A percentile compares a stretch with the other conserved stretches of the same genome.
Evolutionary conservation across 179 eudicot genomes (phyloP).

Genomic region (Silene vulgaris): DNA sequence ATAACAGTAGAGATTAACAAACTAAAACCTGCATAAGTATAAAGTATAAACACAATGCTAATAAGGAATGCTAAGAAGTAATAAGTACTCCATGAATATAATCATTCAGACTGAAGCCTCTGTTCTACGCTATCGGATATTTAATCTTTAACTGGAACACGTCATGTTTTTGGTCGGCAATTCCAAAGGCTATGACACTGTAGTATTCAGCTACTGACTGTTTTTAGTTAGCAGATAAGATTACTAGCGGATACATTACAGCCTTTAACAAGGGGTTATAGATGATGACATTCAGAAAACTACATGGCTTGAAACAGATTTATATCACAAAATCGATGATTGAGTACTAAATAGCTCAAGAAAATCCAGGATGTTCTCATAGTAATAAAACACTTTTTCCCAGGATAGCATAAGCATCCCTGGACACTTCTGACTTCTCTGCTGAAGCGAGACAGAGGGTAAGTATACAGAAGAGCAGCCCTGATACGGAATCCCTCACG

Average conservation of each 20-base stretch:
- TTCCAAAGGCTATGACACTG: background rate
- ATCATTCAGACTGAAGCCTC: background rate
- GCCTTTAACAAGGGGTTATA: too few relatives aligned
- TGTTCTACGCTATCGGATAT: background rate
- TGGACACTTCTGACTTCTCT: background rate
- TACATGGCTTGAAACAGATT: too few relatives aligned
- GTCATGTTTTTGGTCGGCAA: background rate
- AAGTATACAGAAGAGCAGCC: too few relatives aligned
- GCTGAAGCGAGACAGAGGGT: too few relatives aligned
- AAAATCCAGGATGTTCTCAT: background rate
- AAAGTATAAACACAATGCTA: background rate
- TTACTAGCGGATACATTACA: too few relatives aligned
- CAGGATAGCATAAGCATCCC: background rate
- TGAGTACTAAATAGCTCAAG: background rate
- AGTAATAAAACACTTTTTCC: background rate
- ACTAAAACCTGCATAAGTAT: background rate
- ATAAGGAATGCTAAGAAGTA: background rate
- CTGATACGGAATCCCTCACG: too few relatives aligned
- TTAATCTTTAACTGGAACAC: background rate
- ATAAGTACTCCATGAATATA: background rate
- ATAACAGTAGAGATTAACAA: background rate
- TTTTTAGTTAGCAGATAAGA: background rate
- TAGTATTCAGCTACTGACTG: background rate
- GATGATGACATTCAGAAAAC: too few relatives aligned
- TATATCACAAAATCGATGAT: too few relatives aligned